Evolutionary conservation across 352 stramenopile genomes (phyloP).

Genomic region (Globisporangium lucens): DNA sequence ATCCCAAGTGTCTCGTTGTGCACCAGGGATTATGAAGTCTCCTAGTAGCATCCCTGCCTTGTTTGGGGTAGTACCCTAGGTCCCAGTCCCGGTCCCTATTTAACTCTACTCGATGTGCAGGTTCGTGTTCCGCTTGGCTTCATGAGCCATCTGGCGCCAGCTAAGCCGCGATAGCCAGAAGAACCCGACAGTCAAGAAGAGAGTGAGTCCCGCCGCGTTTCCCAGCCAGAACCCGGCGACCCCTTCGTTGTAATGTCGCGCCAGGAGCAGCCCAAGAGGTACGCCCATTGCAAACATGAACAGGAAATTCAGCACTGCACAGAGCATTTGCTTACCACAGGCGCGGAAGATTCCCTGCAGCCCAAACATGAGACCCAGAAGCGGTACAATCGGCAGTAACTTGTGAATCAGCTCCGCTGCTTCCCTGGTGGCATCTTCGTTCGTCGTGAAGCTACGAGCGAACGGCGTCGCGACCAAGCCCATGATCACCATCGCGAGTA

Average conservation of each 20-base stretch:
- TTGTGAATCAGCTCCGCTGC: neutral
- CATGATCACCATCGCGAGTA: slow-evolving; percentile 22
- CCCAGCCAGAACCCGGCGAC: slow-evolving; percentile 27
- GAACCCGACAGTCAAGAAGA: slow-evolving; percentile 18
- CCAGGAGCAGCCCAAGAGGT: slow-evolving; percentile 20
- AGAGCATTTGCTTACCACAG: slow-evolving; percentile 18
- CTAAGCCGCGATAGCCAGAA: slow-evolving; percentile 19
- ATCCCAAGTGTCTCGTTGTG: too few species aligned
- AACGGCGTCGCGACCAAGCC: slow-evolving; percentile 16
- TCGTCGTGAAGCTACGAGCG: slow-evolving; percentile 16
- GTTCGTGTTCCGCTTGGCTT: slow-evolving; percentile 17
- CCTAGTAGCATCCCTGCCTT: too few species aligned
- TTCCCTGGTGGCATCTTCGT: slow-evolving; percentile 7
- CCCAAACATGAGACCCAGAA: slow-evolving; percentile 14
- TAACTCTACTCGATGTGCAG: slow-evolving; percentile 3
- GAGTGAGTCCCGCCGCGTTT: slow-evolving; percentile 13
- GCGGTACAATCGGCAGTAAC: slow-evolving; percentile 10
- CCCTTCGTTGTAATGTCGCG: slow-evolving; percentile 3
- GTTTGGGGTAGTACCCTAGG: too few species aligned
- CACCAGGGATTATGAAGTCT: too few species aligned
- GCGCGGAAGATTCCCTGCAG: slow-evolving; percentile 19
- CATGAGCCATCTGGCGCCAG: slow-evolving; percentile 14
- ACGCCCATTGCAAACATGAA: slow-evolving; percentile 21
- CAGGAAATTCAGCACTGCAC: slow-evolving; percentile 19
- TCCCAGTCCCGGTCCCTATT: too few species aligned